These are phyloP conservation scores for Cornus florida DNA, from an alignment of 148 eudicot genomes.

Conservation along the genomic window DNA sequence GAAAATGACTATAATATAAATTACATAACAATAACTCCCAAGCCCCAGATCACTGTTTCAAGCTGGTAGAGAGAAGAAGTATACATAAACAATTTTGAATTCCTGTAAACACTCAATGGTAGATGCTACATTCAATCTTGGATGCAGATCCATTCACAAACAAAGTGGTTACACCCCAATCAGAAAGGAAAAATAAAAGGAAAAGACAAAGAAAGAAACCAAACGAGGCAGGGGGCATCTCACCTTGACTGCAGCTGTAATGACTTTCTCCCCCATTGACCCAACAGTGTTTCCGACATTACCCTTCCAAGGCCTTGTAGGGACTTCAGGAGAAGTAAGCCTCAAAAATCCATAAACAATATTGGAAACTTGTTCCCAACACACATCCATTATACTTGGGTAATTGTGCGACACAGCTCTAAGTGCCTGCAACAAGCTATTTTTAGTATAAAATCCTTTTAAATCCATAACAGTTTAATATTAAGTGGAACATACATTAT, in stretches of 20 bases:
- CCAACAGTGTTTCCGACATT: slow-evolving; percentile 40
- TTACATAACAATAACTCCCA: not conserved
- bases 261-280: slow-evolving; percentile 58
- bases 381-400: slow-evolving; percentile 60
- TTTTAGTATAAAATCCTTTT: slow-evolving; percentile 10
- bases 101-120: not conserved
- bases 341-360: slow-evolving; percentile 46
- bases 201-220: not conserved
- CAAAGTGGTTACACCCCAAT: not conserved
- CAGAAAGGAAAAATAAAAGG: not conserved
- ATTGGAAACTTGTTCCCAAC: slow-evolving; percentile 73
- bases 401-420: slow-evolving; percentile 94
- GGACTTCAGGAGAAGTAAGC: slow-evolving; percentile 28
- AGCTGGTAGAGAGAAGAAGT: too few species aligned
- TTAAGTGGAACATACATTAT: not conserved
- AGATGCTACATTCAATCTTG: slow-evolving; percentile 3
- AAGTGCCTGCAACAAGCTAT: slow-evolving; percentile 67
- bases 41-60: too few species aligned
- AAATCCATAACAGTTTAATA: not conserved
- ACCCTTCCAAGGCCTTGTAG: slow-evolving; percentile 41
- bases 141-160: not conserved
- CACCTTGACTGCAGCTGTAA: slow-evolving; percentile 82
- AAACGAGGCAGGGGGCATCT: slow-evolving; percentile 7
- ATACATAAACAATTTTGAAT: too few species aligned
- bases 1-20: not conserved